Conservation (phyloP, 2,329 filamentous ascomycete species). For the Dactylella cylindrospora region DNA sequence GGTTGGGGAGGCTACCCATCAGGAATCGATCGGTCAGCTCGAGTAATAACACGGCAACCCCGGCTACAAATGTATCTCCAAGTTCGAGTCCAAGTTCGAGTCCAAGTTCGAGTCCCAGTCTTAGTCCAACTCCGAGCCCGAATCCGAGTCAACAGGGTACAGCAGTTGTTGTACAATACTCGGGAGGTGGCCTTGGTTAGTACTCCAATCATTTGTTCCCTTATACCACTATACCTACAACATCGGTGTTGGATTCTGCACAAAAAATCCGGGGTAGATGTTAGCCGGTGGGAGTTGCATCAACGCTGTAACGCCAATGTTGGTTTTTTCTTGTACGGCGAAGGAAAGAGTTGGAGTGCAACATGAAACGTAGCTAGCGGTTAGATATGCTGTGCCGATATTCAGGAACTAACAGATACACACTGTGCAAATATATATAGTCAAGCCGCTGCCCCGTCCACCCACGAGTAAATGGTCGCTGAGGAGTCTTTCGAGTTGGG, state of each 20-base stretch:
- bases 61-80: background rate
- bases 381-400: slow-evolving; percentile 3
- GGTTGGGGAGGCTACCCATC: slow-evolving; percentile 19
- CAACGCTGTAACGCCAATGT: too few species aligned
- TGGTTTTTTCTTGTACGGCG: too few species aligned
- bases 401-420: too few species aligned
- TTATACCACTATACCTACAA: too few species aligned
- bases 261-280: too few species aligned
- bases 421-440: slow-evolving; percentile 29
- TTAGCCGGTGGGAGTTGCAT: too few species aligned
- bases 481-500: slow-evolving; percentile 28
- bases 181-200: slow-evolving; percentile 21
- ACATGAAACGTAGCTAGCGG: too few species aligned
- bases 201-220: too few species aligned
- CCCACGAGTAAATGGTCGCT: slow-evolving; percentile 29
- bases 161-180: slow-evolving; percentile 7
- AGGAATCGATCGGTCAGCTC: slow-evolving; percentile 16
- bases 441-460: slow-evolving; percentile 33
- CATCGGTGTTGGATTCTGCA: too few species aligned
- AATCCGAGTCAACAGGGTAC: background rate
- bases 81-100: background rate
- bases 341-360: too few species aligned
- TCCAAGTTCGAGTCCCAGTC: slow-evolving; percentile 1
- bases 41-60: slow-evolving; percentile 9
- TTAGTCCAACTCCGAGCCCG: background rate